Conservation (phyloP, 2,329 filamentous ascomycete genomes). For the Aspergillus fischeri region DNA sequence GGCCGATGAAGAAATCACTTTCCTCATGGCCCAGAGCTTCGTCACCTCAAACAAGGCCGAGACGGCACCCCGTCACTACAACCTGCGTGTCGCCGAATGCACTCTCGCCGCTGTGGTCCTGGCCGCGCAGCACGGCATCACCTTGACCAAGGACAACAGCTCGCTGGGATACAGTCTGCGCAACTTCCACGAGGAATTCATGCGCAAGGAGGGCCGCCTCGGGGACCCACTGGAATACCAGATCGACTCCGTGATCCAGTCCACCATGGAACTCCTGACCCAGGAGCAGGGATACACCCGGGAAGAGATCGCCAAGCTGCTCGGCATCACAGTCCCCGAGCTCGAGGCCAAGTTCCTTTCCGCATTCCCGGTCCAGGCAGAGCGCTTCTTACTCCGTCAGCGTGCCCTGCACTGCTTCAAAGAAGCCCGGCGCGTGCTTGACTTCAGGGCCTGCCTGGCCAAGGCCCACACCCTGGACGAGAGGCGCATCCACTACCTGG, state of each 20-base stretch:
- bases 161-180: slow-evolving; percentile 79
- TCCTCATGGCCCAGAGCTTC: slow-evolving; percentile 92
- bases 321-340: slow-evolving; percentile 65
- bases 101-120: slow-evolving; percentile 74
- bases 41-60: slow-evolving; percentile 92
- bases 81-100: slow-evolving; percentile 92
- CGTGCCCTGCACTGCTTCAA: slow-evolving; percentile 86
- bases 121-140: slow-evolving; percentile 56
- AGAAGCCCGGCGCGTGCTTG: slow-evolving; percentile 80
- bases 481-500: slow-evolving; percentile 69
- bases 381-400: slow-evolving; percentile 81
- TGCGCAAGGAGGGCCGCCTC: slow-evolving; percentile 49
- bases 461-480: slow-evolving; percentile 52
- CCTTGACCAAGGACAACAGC: slow-evolving; percentile 71
- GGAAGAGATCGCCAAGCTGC: slow-evolving; percentile 71
- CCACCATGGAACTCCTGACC: slow-evolving; percentile 67
- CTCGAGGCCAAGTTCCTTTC: slow-evolving; percentile 77
- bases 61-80: slow-evolving; percentile 91
- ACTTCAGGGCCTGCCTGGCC: slow-evolving; percentile 74
- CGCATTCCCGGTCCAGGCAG: slow-evolving; percentile 82
- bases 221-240: slow-evolving; percentile 58
- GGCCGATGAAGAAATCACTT: slow-evolving; percentile 77
- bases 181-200: slow-evolving; percentile 82
- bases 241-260: slow-evolving; percentile 66
- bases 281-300: slow-evolving; percentile 83